A percentile compares a stretch with the other conserved stretches of the same genome.
These are phyloP conservation scores for Epichloe scottii DNA, from an alignment of 2,329 filamentous ascomycete genomes.

Conservation along the genomic window DNA sequence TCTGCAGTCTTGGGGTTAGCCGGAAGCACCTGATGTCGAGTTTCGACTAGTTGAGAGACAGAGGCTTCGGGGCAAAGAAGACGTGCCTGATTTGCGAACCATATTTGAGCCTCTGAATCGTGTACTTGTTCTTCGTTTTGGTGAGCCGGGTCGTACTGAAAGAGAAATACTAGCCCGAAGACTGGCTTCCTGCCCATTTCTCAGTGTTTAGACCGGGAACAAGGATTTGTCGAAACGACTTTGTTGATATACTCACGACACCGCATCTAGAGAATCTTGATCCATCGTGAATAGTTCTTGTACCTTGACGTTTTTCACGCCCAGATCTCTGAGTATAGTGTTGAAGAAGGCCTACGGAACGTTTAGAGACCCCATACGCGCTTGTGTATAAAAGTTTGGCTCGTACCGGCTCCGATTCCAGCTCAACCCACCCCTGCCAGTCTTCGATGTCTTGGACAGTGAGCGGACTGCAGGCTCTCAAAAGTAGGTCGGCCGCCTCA, in stretches of 20 bases:
- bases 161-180: constrained; percentile 82
- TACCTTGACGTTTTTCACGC: constrained; percentile 59
- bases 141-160: constrained; percentile 48
- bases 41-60: not conserved
- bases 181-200: constrained; percentile 48
- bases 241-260: constrained; percentile 39
- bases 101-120: constrained; percentile 41
- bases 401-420: constrained; percentile 79
- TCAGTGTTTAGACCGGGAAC: not conserved
- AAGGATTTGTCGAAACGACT: not conserved
- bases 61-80: not conserved
- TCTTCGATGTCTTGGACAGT: constrained; percentile 39
- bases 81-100: constrained; percentile 84
- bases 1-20: constrained; percentile 31
- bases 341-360: constrained; percentile 63
- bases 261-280: constrained; percentile 44
- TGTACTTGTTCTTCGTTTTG: constrained; percentile 43
- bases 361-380: not conserved
- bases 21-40: not conserved
- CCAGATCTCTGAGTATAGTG: constrained; percentile 66
- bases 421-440: constrained; percentile 67
- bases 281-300: constrained; percentile 69
- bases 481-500: constrained; percentile 23
- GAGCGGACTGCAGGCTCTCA: constrained; percentile 34
- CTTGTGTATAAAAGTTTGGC: not conserved